Percentiles rank a stretch among this genome's conserved stretches.
Evolutionary conservation across 495 filamentous ascomycete species (phyloP).

Genomic region (Coniosporium apollinis): DNA sequence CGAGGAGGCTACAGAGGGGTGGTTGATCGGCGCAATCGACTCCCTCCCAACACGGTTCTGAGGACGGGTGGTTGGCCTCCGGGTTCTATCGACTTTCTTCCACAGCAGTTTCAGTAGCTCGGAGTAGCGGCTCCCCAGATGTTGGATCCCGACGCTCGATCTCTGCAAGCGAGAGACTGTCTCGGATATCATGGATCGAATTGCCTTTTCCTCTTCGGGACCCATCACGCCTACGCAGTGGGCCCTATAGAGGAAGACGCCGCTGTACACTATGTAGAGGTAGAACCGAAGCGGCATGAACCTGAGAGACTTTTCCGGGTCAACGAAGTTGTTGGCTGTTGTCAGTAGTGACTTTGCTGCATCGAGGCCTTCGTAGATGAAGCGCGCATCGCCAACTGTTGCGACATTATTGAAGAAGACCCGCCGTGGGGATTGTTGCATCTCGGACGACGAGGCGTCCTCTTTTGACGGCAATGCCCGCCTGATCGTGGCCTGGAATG

Average conservation of each 20-base stretch:
- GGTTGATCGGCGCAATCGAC: too few relatives aligned
- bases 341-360: constrained; percentile 22
- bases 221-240: constrained; percentile 39
- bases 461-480: constrained; percentile 33
- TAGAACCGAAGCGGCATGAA: constrained; percentile 22
- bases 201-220: constrained; percentile 32
- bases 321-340: constrained; percentile 23
- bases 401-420: constrained; percentile 24
- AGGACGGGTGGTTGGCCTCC: too few relatives aligned
- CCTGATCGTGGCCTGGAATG: constrained; percentile 48
- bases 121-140: constrained; percentile 38
- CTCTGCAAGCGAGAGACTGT: constrained; percentile 35
- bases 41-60: too few relatives aligned
- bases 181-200: constrained; percentile 34
- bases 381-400: constrained; percentile 21
- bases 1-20: too few relatives aligned
- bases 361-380: constrained; percentile 24
- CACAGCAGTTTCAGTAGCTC: constrained; percentile 37
- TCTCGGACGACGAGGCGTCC: constrained; percentile 6
- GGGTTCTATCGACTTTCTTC: constrained; percentile 23
- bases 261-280: constrained; percentile 35
- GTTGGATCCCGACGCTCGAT: constrained; percentile 34
- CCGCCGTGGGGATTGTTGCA: constrained; percentile 9
- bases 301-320: constrained; percentile 19
- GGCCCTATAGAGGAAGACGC: constrained; percentile 41